Evolutionary conservation across 805 yeast species (phyloP).

Genomic region (Wickerhamiella parazyma): DNA sequence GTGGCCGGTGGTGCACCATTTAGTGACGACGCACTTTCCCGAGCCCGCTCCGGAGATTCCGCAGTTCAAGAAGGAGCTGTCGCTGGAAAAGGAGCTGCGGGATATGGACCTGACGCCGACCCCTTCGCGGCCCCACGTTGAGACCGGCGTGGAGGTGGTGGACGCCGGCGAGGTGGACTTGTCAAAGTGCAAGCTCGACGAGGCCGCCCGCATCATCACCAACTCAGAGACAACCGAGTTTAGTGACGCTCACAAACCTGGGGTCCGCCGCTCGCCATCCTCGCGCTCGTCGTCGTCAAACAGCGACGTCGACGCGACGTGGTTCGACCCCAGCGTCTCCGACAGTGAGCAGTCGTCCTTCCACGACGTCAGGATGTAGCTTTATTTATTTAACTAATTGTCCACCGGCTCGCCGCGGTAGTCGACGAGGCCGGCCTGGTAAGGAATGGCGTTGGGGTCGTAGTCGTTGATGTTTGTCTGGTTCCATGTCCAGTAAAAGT

Average conservation of each 20-base stretch:
- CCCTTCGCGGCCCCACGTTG: neutral
- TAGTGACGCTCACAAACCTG: neutral
- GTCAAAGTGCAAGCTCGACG: neutral
- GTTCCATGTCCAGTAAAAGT: slow-evolving; percentile 22
- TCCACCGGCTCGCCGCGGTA: slow-evolving; percentile 2
- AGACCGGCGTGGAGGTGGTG: slow-evolving; percentile 7
- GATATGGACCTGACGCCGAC: neutral
- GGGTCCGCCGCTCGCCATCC: neutral
- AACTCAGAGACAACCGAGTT: neutral
- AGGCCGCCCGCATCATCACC: neutral
- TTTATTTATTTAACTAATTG: too few relatives aligned
- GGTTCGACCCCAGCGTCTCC: slow-evolving; percentile 8
- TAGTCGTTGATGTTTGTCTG: slow-evolving; percentile 13
- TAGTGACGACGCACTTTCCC: slow-evolving; percentile 51
- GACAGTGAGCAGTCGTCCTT: slow-evolving; percentile 1
- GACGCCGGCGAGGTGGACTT: neutral
- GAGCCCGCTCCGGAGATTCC: neutral
- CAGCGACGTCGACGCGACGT: slow-evolving; percentile 4
- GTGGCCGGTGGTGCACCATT: slow-evolving; percentile 81
- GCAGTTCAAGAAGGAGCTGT: neutral
- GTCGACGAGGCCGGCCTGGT: slow-evolving; percentile 15
- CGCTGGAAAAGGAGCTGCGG: neutral
- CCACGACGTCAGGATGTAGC: slow-evolving; percentile 1
- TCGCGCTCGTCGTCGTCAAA: neutral
- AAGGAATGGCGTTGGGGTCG: slow-evolving; percentile 9